Evolutionary conservation across 202 grass and related monocot genomes (phyloP), one percentile per base, ranked within the genome.

Genomic region (Carex sylvatica): DNA sequence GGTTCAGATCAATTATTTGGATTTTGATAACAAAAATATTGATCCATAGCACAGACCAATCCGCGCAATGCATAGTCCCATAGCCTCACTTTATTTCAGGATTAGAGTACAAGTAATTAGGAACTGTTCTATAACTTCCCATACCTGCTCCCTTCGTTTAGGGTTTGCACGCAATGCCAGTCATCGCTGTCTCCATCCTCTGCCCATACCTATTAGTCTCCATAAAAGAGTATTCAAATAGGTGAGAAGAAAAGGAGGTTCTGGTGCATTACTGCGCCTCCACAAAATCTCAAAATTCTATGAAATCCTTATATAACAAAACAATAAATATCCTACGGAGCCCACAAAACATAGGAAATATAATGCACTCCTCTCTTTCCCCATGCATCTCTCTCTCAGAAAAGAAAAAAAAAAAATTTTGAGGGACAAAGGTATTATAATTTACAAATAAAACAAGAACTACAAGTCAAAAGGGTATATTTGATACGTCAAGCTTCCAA

Each of bases 161-260:
- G 83, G 77, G 90, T 95, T 84, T 95, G 95, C 72, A 93, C 86
- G 23, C 95, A 98, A 81, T 90, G 87, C 95, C 95, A 98, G 83
- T 98, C 92, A 59, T 97, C 94, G 61, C 22, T 62, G 15, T 97
- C 90, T 4, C 86, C 88, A 0, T 97, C 87, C 73, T 91, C 92
- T 75, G 86, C 78, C 94, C 94, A 97, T 79, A 97, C 88, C 94
- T 97, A 68, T 66, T 81, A 76, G 55, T 40, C 31, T 70, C 59
- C 31, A 68, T 12, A 59, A 77, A 76, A 74, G 65, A 6, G 80
- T 49, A 83, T 24, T 19, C 33, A 80, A 8, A 8, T 84, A 55
- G 23, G 40, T 82, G 9, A 64, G 30, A 82, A 33, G 20, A 74
- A 9, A 75, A 75, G 7, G 53, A 28, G 12, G 42, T 14, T 54